These are phyloP conservation scores for Rusavskia elegans DNA, from an alignment of 495 filamentous ascomycete species.

Conservation along the genomic window DNA sequence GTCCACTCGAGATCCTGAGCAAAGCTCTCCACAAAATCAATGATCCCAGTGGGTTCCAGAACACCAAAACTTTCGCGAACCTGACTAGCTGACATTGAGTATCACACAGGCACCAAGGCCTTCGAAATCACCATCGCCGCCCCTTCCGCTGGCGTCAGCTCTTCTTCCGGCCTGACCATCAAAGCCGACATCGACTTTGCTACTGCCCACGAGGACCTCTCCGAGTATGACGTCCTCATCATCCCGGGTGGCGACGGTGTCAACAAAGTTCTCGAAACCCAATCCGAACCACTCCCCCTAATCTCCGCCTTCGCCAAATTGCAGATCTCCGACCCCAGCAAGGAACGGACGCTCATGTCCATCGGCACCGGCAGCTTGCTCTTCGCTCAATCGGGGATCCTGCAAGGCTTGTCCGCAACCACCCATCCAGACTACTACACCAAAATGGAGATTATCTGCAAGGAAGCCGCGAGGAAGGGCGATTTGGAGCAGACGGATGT, in stretches of 20 bases:
- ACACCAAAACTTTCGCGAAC: not conserved
- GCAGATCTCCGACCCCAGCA: slow-evolving; percentile 47
- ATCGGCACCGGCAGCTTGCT: slow-evolving; percentile 63
- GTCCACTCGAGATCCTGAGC: slow-evolving; percentile 48
- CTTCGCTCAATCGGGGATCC: slow-evolving; percentile 53
- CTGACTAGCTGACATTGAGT: not conserved
- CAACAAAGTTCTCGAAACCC: slow-evolving; percentile 33
- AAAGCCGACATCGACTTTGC: slow-evolving; percentile 35
- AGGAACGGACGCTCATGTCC: slow-evolving; percentile 58
- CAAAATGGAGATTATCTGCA: slow-evolving; percentile 52
- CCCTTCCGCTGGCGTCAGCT: slow-evolving; percentile 26
- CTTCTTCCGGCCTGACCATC: slow-evolving; percentile 25
- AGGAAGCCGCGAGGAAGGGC: slow-evolving; percentile 37
- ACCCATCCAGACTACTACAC: slow-evolving; percentile 48
- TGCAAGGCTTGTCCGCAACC: slow-evolving; percentile 57
- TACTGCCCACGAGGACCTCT: slow-evolving; percentile 48
- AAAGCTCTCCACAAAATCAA: slow-evolving; percentile 42
- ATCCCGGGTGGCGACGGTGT: slow-evolving; percentile 40
- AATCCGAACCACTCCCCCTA: slow-evolving; percentile 39
- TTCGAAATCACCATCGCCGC: slow-evolving; percentile 28
- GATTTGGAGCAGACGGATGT: slow-evolving; percentile 49
- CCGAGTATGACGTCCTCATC: slow-evolving; percentile 55
- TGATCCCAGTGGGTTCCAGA: slow-evolving; percentile 37
- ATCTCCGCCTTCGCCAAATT: slow-evolving; percentile 52
- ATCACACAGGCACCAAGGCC: slow-evolving; percentile 23